Evolutionary conservation across 306 rosid genomes (phyloP), one percentile per base, ranked within the genome.

Genomic region (Cicer arietinum): DNA sequence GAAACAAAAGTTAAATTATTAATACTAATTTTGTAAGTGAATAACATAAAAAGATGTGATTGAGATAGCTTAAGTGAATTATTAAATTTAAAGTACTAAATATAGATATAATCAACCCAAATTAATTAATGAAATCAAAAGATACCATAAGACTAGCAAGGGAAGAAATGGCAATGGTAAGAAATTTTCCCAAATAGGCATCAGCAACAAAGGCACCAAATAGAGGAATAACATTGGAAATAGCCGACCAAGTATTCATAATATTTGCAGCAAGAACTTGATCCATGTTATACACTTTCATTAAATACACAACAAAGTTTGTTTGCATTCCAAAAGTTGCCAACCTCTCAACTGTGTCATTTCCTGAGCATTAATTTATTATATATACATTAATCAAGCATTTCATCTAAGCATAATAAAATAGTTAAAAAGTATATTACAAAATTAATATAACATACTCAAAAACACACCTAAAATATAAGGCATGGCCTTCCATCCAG

Each of bases 261-360:
- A 88, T 74, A 52, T 81, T 81, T 14, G 91, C 80, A 57, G 89
- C 84, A 59, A 39, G 6, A 8, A 88, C 86, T 47, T 85, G 91
- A 65, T 85, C 91, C 88, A 88, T 79, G 67, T 85, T 72, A 71
- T 52, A 83, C 62, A 81, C 89, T 58, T 16, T 79, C 79, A 77
- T 76, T 77, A 85, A 51, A 56, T 88, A 88, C 65, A 88, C 85
- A 69, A 84, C 70, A 11, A 88, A 81, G 20, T 85, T 88, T 30
- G 83, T 74, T 58, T 78, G 78, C 78, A 88, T 44, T 54, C 89
- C 89, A 65, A 4, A 79, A 0, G 89, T 67, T 16, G 89, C 89
- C 73, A 88, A 65, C 82, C 84, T 88, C 82, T 88, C 89, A n/a
- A 61, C 22, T 2, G 88, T 81, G 70, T 85, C 91, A 70, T 81